Base-by-base conservation (phyloP, 495 filamentous ascomycete genomes). In the Aspergillus kassunensis region DNA sequence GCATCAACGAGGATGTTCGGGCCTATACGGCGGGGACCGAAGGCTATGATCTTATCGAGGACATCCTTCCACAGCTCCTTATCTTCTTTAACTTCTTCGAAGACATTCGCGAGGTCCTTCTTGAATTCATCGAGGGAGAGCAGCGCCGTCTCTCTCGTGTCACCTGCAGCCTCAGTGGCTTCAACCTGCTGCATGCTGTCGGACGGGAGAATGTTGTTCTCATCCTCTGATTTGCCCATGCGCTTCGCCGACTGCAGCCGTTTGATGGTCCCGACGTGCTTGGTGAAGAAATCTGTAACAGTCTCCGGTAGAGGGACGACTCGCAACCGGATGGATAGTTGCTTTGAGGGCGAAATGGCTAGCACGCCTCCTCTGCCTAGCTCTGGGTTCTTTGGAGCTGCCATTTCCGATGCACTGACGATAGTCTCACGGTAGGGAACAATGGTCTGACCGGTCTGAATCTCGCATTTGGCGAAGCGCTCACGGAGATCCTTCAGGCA, bases 361-460 rank as follows among this genome's bases (percentile, higher is more conserved):
- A 89, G 67, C 0, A 96, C 85, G 0, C 81, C 85, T 27, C 93
- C 93, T 62, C 95, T 79, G n/a, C 91, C 90, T 19, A 96, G 72
- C 4, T 92, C 89, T 51, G 90, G 88, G 59, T 92, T 87, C 55
- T 77, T 91, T 0, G 90, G 87, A 0, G 91, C 81, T 2, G 90
- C 81, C 93, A 98, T 98, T 64, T 98, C 93, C 13, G 85, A 76
- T 1, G 86, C 88, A 40, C 80, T 79, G 29, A 95, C 85, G 37
- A 95, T 97, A 2, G 88, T 90, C 68, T 99, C 93, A 16, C 91
- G 81, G 67, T 96, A 99, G 6, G 93, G 93, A 5, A 99, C 93
- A 46, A 97, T 97, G 2, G 95, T 90, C 27, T 87, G 87, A 47
- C 91, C 89, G 47, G 88, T 87, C 58, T 97, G 93, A 48, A 99